Conservation (phyloP, 2,329 filamentous ascomycete species). For the Arthrobotrys entomopaga region DNA sequence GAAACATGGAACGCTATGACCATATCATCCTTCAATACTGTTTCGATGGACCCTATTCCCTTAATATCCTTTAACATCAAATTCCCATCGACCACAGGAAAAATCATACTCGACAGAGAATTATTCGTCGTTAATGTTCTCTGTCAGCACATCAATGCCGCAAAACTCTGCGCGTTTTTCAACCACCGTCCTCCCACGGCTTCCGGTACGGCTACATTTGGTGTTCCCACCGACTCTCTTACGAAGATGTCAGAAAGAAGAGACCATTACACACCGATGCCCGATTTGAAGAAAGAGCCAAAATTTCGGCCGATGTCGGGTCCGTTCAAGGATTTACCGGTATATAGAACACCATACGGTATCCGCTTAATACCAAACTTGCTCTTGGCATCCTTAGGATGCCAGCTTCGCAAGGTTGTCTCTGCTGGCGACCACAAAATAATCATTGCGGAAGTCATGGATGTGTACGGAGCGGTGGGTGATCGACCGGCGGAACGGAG, state of each 20-base stretch:
- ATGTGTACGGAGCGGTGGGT: slow-evolving; percentile 45
- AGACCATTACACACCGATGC: slow-evolving; percentile 2
- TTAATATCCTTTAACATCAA: slow-evolving; percentile 59
- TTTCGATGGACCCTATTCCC: slow-evolving; percentile 57
- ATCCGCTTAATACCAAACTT: slow-evolving; percentile 47
- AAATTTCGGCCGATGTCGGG: slow-evolving; percentile 35
- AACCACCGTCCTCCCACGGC: slow-evolving; percentile 29
- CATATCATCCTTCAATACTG: slow-evolving; percentile 58
- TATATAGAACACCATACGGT: slow-evolving; percentile 42
- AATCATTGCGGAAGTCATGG: slow-evolving; percentile 50
- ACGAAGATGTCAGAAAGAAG: slow-evolving; percentile 11
- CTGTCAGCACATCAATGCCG: slow-evolving; percentile 44
- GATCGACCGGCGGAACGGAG: slow-evolving; percentile 41
- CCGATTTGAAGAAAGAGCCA: slow-evolving; percentile 34
- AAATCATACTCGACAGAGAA: slow-evolving; percentile 43
- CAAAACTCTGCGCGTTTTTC: slow-evolving; percentile 31
- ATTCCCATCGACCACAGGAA: slow-evolving; percentile 55
- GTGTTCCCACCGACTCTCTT: slow-evolving; percentile 16
- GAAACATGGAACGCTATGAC: slow-evolving; percentile 58
- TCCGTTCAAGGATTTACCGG: slow-evolving; percentile 44
- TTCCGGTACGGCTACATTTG: slow-evolving; percentile 3
- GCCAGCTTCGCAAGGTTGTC: slow-evolving; percentile 44
- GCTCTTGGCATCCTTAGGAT: slow-evolving; percentile 33
- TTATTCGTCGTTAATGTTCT: slow-evolving; percentile 49
- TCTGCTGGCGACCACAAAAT: slow-evolving; percentile 37